These are phyloP conservation scores for Penicillium aurantiogriseum DNA, from an alignment of 2,329 filamentous ascomycete species.

Conservation along the genomic window DNA sequence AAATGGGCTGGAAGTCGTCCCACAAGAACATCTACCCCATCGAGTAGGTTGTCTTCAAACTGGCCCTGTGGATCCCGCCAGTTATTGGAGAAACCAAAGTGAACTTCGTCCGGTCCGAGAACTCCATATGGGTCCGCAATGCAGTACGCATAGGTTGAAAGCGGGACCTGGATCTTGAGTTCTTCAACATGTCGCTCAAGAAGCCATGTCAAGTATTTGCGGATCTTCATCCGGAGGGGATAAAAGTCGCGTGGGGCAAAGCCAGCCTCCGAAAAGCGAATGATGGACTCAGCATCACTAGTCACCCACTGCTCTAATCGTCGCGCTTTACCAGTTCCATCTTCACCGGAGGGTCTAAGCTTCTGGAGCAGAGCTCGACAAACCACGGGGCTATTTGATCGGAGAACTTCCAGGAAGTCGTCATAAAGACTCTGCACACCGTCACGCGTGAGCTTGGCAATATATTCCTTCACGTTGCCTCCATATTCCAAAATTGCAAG, in stretches of 20 bases:
- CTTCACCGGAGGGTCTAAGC: slow-evolving; percentile 28
- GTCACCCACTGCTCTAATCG: slow-evolving; percentile 39
- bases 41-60: slow-evolving; percentile 46
- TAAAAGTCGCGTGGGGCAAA: slow-evolving; percentile 46
- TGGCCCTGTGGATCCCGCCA: slow-evolving; percentile 38
- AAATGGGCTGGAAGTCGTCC: slow-evolving; percentile 58
- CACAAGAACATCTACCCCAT: slow-evolving; percentile 54
- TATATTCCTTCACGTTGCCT: slow-evolving; percentile 43
- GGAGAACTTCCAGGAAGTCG: slow-evolving; percentile 39
- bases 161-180: slow-evolving; percentile 49
- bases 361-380: slow-evolving; percentile 40
- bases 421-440: slow-evolving; percentile 37
- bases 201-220: slow-evolving; percentile 39
- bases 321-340: slow-evolving; percentile 21
- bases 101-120: slow-evolving; percentile 55
- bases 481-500: slow-evolving; percentile 56
- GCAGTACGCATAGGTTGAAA: slow-evolving; percentile 56
- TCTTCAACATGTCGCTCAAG: slow-evolving; percentile 47
- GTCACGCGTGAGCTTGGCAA: slow-evolving; percentile 45
- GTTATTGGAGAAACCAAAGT: slow-evolving; percentile 53
- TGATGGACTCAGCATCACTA: slow-evolving; percentile 36
- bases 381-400: slow-evolving; percentile 30
- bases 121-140: slow-evolving; percentile 56
- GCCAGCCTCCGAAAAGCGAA: slow-evolving; percentile 45
- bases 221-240: slow-evolving; percentile 43